Percentiles rank a stretch among this genome's conserved stretches.
Conservation (phyloP, 2,329 filamentous ascomycete genomes). For the Cladobotryum protrusum region DNA sequence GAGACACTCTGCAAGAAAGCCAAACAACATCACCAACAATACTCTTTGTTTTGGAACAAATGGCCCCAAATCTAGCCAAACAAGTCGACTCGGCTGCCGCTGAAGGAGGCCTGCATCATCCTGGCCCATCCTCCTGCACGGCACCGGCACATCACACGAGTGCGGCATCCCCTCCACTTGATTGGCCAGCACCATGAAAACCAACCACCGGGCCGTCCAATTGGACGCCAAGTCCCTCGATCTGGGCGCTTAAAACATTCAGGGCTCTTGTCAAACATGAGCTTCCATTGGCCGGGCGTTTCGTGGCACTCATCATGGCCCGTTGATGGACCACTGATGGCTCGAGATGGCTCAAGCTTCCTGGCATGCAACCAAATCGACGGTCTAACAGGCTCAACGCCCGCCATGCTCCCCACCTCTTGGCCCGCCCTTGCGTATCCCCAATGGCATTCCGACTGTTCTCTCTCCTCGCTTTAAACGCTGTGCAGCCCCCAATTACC, state of each 20-base stretch:
- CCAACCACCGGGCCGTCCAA: slow-evolving; percentile 21
- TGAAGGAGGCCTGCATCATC: not conserved
- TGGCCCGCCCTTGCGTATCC: no score
- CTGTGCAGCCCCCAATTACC: no score
- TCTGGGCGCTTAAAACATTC: slow-evolving; percentile 27
- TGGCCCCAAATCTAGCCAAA: not conserved
- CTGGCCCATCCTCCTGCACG: not conserved
- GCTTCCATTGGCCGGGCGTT: slow-evolving; percentile 21
- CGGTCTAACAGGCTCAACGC: no score
- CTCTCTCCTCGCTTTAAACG: no score
- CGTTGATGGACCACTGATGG: not conserved
- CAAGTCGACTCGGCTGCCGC: not conserved
- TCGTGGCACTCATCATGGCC: slow-evolving; percentile 5
- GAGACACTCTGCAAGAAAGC: no score
- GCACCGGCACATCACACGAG: not conserved
- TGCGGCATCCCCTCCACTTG: not conserved
- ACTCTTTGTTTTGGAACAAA: not conserved
- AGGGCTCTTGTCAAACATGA: slow-evolving; percentile 7
- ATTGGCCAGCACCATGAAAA: slow-evolving; percentile 20
- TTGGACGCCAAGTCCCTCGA: slow-evolving; percentile 17
- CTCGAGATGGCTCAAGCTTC: no score
- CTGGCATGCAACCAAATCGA: no score
- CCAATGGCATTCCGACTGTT: no score
- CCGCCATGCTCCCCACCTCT: no score
- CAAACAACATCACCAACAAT: no score